Percentiles rank a stretch among this genome's conserved stretches.
phyloP scores from a whole-genome alignment of 805 yeast species.

The Yarrowia alimentaria region DNA sequence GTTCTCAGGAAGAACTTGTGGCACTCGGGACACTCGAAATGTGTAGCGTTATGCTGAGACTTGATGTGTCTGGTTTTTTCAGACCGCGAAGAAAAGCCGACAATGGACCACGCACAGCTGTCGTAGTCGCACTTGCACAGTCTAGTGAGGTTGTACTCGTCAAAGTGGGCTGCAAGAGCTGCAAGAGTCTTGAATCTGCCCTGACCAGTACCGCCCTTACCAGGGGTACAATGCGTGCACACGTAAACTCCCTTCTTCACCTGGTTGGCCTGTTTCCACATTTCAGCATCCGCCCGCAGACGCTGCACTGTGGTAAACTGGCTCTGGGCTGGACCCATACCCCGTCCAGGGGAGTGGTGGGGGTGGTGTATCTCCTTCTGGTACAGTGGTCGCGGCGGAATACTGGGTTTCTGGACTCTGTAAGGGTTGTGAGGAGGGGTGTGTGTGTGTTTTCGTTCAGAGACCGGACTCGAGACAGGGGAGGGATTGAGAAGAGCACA shows the following conservation, averaged over 20 bases:
- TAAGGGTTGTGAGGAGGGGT: too few species aligned
- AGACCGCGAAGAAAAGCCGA: conserved; percentile 21
- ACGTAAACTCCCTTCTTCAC: conserved; percentile 27
- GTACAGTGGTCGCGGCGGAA: too few species aligned
- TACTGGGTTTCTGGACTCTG: too few species aligned
- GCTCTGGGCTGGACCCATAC: conserved; percentile 2
- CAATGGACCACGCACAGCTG: conserved; percentile 23
- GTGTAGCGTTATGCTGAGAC: conserved; percentile 1
- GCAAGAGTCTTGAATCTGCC: conserved; percentile 7
- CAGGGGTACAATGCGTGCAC: conserved; percentile 12
- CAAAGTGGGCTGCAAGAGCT: conserved; percentile 22
- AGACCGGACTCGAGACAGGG: too few species aligned
- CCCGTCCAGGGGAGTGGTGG: too few species aligned
- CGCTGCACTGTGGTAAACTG: conserved; percentile 1
- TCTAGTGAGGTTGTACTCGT: conserved; percentile 17
- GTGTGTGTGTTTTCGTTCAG: too few species aligned
- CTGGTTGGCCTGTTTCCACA: conserved; percentile 22
- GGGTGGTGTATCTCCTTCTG: too few species aligned
- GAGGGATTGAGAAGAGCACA: too few species aligned
- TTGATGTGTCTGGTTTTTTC: conserved; percentile 23
- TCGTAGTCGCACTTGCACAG: conserved; percentile 19
- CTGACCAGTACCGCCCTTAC: too few species aligned
- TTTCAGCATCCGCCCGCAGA: conserved; percentile 15
- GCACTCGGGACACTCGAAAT: conserved; percentile 2
- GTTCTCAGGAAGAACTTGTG: conserved; percentile 7